Evolutionary conservation across 164 flowering plant genomes (phyloP).

Genomic region (Vitis vinifera): ASM3070453v1 NC_081821.1:1373501-1374000

Average conservation of each 20-base stretch:
- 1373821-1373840: not conserved
- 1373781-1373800: not conserved
- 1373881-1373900: not conserved
- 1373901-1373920: too few relatives aligned
- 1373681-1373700: not conserved
- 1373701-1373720: not conserved
- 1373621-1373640: too few relatives aligned
- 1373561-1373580: not conserved
- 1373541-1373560: not conserved
- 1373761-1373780: not conserved
- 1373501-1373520: conserved; percentile 64
- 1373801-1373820: not conserved
- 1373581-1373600: not conserved
- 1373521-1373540: not conserved
- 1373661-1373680: too few relatives aligned
- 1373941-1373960: too few relatives aligned
- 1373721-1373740: not conserved
- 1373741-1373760: not conserved
- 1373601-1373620: too few relatives aligned
- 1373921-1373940: too few relatives aligned
- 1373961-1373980: not conserved
- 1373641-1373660: too few relatives aligned
- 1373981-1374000: not conserved
- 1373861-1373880: not conserved
- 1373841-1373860: not conserved